Conservation (phyloP, 2,329 filamentous ascomycete genomes). For the Aureobasidium sp. region DNA sequence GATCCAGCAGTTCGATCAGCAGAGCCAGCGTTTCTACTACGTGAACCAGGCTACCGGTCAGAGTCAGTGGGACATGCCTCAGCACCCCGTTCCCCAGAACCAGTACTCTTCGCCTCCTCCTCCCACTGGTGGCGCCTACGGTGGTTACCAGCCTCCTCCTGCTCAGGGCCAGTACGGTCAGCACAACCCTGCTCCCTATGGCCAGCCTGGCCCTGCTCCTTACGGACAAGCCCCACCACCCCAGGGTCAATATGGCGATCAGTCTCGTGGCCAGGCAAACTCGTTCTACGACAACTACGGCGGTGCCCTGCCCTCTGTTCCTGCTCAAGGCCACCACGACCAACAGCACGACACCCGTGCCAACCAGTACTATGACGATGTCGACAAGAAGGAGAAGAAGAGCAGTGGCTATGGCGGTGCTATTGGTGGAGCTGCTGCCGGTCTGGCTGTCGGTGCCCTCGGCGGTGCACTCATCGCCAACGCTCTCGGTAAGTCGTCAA, state of each 20-base stretch:
- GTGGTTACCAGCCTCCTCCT: slow-evolving; percentile 24
- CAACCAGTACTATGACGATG: slow-evolving; percentile 20
- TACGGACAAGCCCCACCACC: slow-evolving; percentile 2
- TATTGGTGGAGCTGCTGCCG: slow-evolving; percentile 51
- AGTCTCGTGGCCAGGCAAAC: slow-evolving; percentile 2
- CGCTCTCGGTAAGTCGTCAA: slow-evolving; percentile 46
- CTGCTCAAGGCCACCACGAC: slow-evolving; percentile 19
- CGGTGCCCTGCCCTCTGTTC: slow-evolving; percentile 18
- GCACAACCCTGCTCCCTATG: not conserved
- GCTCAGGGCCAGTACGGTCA: slow-evolving; percentile 20
- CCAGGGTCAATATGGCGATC: slow-evolving; percentile 3
- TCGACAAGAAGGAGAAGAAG: slow-evolving; percentile 33
- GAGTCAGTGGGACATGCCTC: slow-evolving; percentile 58
- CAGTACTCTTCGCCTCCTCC: slow-evolving; percentile 8
- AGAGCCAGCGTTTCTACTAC: slow-evolving; percentile 58
- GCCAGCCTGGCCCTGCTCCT: not conserved
- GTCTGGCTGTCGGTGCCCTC: slow-evolving; percentile 49
- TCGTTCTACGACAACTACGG: slow-evolving; percentile 13
- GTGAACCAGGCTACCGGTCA: slow-evolving; percentile 54
- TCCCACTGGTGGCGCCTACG: slow-evolving; percentile 2
- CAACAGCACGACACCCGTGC: slow-evolving; percentile 21
- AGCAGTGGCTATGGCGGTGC: slow-evolving; percentile 36
- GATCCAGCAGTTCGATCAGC: slow-evolving; percentile 56
- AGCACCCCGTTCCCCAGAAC: slow-evolving; percentile 22
- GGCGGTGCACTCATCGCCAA: slow-evolving; percentile 53